Evolutionary conservation across 2,329 filamentous ascomycete species (phyloP).

Genomic region (Aspergillus arachidicola): DNA sequence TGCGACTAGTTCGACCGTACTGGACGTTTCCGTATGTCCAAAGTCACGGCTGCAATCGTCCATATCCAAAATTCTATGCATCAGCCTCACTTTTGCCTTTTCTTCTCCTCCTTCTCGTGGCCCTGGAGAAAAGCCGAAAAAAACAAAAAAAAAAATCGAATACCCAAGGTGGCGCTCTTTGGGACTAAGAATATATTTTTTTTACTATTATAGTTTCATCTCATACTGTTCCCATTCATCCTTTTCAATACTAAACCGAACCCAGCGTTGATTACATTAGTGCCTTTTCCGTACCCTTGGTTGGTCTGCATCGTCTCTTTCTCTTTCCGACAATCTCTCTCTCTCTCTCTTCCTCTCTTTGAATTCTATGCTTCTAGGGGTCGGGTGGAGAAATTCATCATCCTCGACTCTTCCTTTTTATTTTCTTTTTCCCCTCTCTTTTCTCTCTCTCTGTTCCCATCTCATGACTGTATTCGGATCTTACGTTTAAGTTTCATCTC

Average conservation of each 20-base stretch:
- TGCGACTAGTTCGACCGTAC: background rate
- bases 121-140: background rate
- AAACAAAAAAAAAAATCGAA: background rate
- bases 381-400: background rate
- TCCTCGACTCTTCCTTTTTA: conserved; percentile 9
- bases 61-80: background rate
- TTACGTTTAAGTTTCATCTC: background rate
- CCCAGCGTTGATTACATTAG: conserved; percentile 13
- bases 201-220: conserved; percentile 1
- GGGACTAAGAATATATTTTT: background rate
- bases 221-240: background rate
- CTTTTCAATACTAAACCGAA: conserved; percentile 9
- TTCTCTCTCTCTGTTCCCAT: background rate
- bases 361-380: background rate
- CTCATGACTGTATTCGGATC: background rate
- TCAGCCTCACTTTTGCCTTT: conserved; percentile 21
- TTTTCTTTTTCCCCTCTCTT: conserved; percentile 5
- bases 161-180: background rate
- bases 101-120: background rate
- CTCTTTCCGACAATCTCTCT: conserved; percentile 1
- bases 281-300: conserved; percentile 20
- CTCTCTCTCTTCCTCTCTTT: background rate
- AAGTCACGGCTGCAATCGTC: conserved; percentile 3
- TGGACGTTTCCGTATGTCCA: background rate
- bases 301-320: conserved; percentile 13